Percentiles rank a stretch among this genome's conserved stretches.
Conservation (phyloP, 768 basidiomycete genomes). For the Tricholoma sp. region DNA sequence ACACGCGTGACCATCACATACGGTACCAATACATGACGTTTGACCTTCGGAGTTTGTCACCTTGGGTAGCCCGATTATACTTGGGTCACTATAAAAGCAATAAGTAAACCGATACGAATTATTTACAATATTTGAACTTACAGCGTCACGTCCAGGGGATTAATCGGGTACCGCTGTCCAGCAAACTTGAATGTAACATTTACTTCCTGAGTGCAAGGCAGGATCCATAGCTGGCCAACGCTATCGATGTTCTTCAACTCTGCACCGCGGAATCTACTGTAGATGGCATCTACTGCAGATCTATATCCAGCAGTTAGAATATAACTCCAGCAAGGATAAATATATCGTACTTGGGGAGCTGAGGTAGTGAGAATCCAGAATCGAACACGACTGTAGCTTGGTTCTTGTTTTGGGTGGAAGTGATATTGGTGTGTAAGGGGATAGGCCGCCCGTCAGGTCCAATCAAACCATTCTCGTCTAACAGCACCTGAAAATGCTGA, state of each 20-base stretch:
- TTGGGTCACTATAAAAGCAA: constrained; percentile 22
- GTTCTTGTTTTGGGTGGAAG: constrained; percentile 31
- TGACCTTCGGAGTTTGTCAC: constrained; percentile 28
- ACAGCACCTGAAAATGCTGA: constrained; percentile 63
- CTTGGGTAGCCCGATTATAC: constrained; percentile 24
- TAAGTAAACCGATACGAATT: background rate
- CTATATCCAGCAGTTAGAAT: constrained; percentile 20
- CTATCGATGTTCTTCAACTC: constrained; percentile 32
- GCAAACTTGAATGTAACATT: constrained; percentile 63
- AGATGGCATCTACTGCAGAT: constrained; percentile 54
- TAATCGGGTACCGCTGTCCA: constrained; percentile 52
- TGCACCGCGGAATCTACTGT: constrained; percentile 51
- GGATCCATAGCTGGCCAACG: constrained; percentile 47
- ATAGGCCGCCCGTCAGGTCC: constrained; percentile 55
- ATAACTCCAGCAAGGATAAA: constrained; percentile 2
- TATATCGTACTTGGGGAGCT: constrained; percentile 43
- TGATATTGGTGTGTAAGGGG: constrained; percentile 39
- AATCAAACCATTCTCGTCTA: constrained; percentile 58
- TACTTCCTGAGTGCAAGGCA: constrained; percentile 61
- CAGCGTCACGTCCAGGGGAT: constrained; percentile 61
- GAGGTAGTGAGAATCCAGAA: constrained; percentile 64
- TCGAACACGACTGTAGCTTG: constrained; percentile 62
- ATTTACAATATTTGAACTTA: constrained; percentile 22
- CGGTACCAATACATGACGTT: constrained; percentile 35
- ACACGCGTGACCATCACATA: constrained; percentile 16